phyloP scores from a whole-genome alignment of 768 basidiomycete species.

The Tylopilus balloui region DNA sequence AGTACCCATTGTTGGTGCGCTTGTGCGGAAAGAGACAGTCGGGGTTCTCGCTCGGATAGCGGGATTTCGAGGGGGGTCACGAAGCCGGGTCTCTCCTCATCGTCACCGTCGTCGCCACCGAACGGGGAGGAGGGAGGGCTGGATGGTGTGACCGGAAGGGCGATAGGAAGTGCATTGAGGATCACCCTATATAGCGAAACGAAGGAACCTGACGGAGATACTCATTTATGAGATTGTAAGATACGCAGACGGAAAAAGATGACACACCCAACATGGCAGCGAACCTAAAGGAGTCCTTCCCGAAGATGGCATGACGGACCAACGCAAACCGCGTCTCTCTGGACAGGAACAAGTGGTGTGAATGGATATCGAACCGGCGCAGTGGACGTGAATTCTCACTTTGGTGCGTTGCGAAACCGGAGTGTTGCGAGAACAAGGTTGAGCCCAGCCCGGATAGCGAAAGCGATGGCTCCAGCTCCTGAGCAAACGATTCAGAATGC shows the following conservation, averaged over 20 bases:
- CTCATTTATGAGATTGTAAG: background rate
- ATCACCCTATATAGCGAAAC: constrained; percentile 75
- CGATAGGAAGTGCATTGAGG: constrained; percentile 71
- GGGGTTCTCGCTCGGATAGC: constrained; percentile 36
- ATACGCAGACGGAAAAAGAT: background rate
- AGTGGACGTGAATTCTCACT: constrained; percentile 39
- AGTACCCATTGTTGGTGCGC: constrained; percentile 60
- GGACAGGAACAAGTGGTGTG: background rate
- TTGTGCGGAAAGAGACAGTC: constrained; percentile 58
- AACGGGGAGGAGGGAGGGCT: constrained; percentile 25
- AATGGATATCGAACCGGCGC: background rate
- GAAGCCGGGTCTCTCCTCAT: constrained; percentile 15
- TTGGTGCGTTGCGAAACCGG: constrained; percentile 60
- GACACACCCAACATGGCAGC: constrained; percentile 76
- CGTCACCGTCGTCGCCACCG: constrained; percentile 33
- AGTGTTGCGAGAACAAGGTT: constrained; percentile 79
- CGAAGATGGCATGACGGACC: constrained; percentile 80
- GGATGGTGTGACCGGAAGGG: constrained; percentile 44
- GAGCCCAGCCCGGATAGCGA: constrained; percentile 75
- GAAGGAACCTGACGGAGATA: constrained; percentile 54
- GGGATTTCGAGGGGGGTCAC: constrained; percentile 16
- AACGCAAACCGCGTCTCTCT: constrained; percentile 64
- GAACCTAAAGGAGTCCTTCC: constrained; percentile 76
- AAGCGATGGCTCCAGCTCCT: constrained; percentile 83
- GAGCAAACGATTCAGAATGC: background rate